These are phyloP conservation scores for Ophiosphaerella narmari DNA, from an alignment of 2,329 filamentous ascomycete genomes.

Conservation along the genomic window DNA sequence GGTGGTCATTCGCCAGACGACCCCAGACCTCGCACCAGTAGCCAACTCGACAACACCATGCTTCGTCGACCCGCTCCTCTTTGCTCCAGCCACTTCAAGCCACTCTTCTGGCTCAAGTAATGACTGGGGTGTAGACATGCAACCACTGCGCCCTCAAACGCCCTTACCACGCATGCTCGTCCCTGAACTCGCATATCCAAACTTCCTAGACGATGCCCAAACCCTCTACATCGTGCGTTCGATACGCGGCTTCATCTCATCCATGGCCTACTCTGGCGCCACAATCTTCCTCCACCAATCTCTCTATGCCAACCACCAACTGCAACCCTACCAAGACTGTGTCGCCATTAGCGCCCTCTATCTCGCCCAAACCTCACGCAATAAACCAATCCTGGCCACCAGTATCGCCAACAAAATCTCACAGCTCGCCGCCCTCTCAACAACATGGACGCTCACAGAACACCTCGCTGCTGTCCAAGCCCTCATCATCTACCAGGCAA, in stretches of 20 bases:
- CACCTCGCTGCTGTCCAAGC: slow-evolving; percentile 41
- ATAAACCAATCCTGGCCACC: slow-evolving; percentile 18
- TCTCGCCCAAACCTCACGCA: slow-evolving; percentile 26
- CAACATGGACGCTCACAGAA: slow-evolving; percentile 25
- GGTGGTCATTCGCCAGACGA: slow-evolving; percentile 30
- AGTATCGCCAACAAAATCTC: slow-evolving; percentile 30
- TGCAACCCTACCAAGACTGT: slow-evolving; percentile 32
- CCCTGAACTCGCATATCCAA: slow-evolving; percentile 21
- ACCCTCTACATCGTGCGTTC: slow-evolving; percentile 15
- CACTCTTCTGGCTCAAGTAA: slow-evolving; percentile 4
- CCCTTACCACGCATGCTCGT: slow-evolving; percentile 4
- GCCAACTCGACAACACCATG: slow-evolving; percentile 2
- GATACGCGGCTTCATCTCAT: slow-evolving; percentile 22
- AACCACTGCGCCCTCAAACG: background rate
- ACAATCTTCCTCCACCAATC: slow-evolving; percentile 31
- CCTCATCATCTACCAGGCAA: slow-evolving; percentile 39
- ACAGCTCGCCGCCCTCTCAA: slow-evolving; percentile 12
- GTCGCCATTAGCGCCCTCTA: slow-evolving; percentile 30
- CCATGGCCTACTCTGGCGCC: slow-evolving; percentile 27
- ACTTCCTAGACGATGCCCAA: slow-evolving; percentile 19
- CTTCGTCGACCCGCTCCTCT: slow-evolving; percentile 9
- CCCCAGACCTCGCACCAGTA: slow-evolving; percentile 19
- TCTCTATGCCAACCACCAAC: slow-evolving; percentile 24
- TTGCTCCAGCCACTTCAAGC: slow-evolving; percentile 7
- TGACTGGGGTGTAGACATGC: slow-evolving; percentile 6